Evolutionary conservation across 176 grass and related monocot species (phyloP).

Genomic region (Carex littledalei): DNA sequence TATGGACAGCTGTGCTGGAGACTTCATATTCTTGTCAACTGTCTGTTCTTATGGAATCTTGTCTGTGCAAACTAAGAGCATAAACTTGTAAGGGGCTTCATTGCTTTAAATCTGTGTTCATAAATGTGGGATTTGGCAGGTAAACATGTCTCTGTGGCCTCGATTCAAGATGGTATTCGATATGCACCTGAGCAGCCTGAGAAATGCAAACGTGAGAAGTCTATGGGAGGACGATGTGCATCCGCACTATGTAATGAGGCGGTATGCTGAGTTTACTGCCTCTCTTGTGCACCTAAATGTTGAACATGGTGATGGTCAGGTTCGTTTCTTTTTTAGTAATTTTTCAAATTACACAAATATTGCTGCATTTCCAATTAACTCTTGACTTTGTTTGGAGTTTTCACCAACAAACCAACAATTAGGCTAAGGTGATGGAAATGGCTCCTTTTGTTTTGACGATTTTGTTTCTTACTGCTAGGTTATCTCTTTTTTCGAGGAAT

Average conservation of each 20-base stretch:
- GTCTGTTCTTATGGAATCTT: neutral
- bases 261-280: slow-evolving; percentile 94
- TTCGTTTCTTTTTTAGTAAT: slow-evolving; percentile 29
- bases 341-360: neutral
- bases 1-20: neutral
- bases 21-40: neutral
- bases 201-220: slow-evolving; percentile 82
- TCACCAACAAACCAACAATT: slow-evolving; percentile 1
- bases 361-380: neutral
- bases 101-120: neutral
- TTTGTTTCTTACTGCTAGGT: neutral
- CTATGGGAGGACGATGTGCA: slow-evolving; percentile 97
- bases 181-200: slow-evolving; percentile 85
- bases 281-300: slow-evolving; percentile 95
- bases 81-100: neutral
- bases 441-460: slow-evolving; percentile 6
- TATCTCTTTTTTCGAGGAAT: neutral
- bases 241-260: slow-evolving; percentile 89
- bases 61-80: slow-evolving; percentile 8
- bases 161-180: slow-evolving; percentile 99
- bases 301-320: slow-evolving; percentile 97
- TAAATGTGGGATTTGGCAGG: slow-evolving; percentile 34
- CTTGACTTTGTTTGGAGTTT: slow-evolving; percentile 8
- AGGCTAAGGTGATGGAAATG: neutral
- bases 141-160: slow-evolving; percentile 88